These are phyloP conservation scores for Aquilaria agallochum DNA, from an alignment of 441 rosid genomes.

Conservation along the genomic window DNA sequence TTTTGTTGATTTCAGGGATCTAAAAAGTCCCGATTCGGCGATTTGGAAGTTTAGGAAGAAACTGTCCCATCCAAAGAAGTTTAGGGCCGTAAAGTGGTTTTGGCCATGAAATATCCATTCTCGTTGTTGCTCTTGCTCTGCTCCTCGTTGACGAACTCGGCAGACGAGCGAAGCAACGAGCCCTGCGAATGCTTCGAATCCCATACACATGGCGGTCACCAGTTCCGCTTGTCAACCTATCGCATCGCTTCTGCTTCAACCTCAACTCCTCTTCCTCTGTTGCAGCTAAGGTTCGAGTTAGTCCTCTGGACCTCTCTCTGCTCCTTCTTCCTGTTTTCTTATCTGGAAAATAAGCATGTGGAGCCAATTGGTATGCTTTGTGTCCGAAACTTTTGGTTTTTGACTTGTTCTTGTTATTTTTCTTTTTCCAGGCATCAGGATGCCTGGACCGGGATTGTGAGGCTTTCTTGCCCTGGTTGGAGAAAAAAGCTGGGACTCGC, in stretches of 20 bases:
- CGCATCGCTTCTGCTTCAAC: slow-evolving; percentile 17
- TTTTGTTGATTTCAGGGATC: too few species aligned
- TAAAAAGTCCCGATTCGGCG: too few species aligned
- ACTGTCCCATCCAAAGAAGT: too few species aligned
- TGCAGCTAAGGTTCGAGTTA: slow-evolving; percentile 20
- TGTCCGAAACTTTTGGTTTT: neutral
- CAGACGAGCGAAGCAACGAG: too few species aligned
- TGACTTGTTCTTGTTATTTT: neutral
- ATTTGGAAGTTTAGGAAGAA: too few species aligned
- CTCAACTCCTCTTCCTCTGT: slow-evolving; percentile 20
- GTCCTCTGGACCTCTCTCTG: neutral
- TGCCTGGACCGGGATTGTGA: slow-evolving; percentile 34
- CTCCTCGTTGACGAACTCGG: too few species aligned
- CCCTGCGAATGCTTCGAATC: slow-evolving; percentile 6
- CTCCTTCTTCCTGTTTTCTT: slow-evolving; percentile 6
- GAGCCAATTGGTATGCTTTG: neutral
- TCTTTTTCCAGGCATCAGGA: slow-evolving; percentile 18
- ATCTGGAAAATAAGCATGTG: slow-evolving; percentile 8
- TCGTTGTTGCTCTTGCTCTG: too few species aligned
- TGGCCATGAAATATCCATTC: too few species aligned
- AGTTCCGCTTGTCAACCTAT: slow-evolving; percentile 8
- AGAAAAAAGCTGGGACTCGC: slow-evolving; percentile 48
- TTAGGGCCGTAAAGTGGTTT: too few species aligned
- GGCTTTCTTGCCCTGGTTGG: slow-evolving; percentile 80
- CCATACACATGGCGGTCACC: slow-evolving; percentile 15